Base-by-base conservation (phyloP, 108 stramenopile genomes). In the Cylindrotheca closterium region DNA sequence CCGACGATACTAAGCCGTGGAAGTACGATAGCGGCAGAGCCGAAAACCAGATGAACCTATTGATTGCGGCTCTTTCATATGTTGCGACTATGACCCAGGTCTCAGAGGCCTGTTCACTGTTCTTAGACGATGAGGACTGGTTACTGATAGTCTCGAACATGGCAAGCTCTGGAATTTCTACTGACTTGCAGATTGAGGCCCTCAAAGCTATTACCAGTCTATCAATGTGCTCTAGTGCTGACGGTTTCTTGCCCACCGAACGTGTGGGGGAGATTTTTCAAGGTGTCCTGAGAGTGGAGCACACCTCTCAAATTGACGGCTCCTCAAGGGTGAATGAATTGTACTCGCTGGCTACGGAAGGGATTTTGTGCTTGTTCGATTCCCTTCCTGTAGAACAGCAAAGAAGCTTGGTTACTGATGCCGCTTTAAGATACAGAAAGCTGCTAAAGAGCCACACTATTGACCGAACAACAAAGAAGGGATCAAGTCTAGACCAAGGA, bases 341-440 rank as follows among this genome's bases (percentile, higher is more conserved):
- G 37, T 15, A 42, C 37, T 15, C 15, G 7, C 15, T 70, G 32
- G 80, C 84, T 27, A 61, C 76, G 42, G 75, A 74, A 28, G 85
- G 83, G 4, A 21, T 83, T 47, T 58, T 69, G 31, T 63, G 54
- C 28, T 19, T 84, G n/a, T 81, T 87, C 42, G 70, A 68, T 50
- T 58, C 61, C 5, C 63, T 78, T 10, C 46, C 63, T 21, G 47
- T 25, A 8, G 65, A 55, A 3, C 57, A 66, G 27, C 70, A 81
- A 47, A 52, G 73, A 55, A 31, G n/a, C 4, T 47, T 63, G 33
- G 28, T 71, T 24, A 23, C 67, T 27, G 63, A 48, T 24, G 58
- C 67, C 45, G 30, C 55, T 31, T 67, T 55, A 30, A 60, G 48
- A 30, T 87, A 68, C 59, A 47, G 30, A 47, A 71, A 60, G 70